Conservation (phyloP, 2,329 filamentous ascomycete genomes). For the Colletotrichum incanum region DNA sequence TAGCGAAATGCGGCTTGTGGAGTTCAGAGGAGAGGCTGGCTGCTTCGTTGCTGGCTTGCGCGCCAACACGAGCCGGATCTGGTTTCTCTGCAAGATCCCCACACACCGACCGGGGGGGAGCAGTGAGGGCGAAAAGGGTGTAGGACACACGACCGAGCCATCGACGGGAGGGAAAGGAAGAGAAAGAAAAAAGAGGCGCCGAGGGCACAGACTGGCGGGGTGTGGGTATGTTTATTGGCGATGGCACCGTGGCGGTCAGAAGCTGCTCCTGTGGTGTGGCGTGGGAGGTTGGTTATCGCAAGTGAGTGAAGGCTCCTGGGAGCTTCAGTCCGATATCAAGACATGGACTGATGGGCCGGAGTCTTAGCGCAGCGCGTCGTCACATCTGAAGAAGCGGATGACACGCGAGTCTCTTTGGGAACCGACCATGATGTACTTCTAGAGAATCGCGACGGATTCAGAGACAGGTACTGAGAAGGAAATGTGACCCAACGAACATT, state of each 20-base stretch:
- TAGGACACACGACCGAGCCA: constrained; percentile 6
- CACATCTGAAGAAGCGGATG: neutral
- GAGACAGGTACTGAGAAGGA: neutral
- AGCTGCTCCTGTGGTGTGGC: neutral
- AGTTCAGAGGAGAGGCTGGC: neutral
- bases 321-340: neutral
- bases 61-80: neutral
- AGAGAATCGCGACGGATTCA: neutral
- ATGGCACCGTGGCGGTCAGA: neutral
- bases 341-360: neutral
- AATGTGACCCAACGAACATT: neutral
- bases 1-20: neutral
- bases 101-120: neutral
- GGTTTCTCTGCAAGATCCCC: neutral
- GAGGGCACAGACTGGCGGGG: constrained; percentile 25
- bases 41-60: neutral
- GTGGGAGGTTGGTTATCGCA: constrained; percentile 11
- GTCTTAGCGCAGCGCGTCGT: neutral
- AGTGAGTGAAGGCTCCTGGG: no score
- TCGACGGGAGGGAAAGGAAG: neutral
- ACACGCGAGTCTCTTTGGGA: constrained; percentile 8
- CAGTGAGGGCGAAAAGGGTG: neutral
- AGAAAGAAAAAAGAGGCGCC: neutral
- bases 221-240: neutral
- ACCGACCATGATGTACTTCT: neutral